These are phyloP conservation scores for Besnoitia besnoiti DNA, from an alignment of 169 alveolate genomes.

Conservation along the genomic window DNA sequence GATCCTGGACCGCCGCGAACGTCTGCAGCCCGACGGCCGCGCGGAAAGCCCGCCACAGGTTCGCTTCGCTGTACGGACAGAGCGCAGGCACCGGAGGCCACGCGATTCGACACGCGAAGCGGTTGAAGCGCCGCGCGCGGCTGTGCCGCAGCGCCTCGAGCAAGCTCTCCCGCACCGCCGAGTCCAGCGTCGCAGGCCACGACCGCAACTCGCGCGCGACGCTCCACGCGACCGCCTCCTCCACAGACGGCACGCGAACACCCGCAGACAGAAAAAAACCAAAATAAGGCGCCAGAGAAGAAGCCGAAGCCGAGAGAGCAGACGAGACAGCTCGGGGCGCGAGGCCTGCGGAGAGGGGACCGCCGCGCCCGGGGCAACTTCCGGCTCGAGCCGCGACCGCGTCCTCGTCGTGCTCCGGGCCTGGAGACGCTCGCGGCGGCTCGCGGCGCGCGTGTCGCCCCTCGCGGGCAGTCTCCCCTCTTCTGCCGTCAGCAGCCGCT, in stretches of 20 bases:
- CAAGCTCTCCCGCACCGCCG: neutral
- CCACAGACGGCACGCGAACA: neutral
- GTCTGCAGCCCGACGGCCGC: neutral
- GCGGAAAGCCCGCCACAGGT: neutral
- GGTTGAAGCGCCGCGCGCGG: constrained; percentile 33
- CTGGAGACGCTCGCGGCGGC: too few species aligned
- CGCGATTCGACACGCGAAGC: constrained; percentile 32
- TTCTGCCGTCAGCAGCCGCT: too few species aligned
- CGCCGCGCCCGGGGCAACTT: too few species aligned
- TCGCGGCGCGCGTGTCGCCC: too few species aligned
- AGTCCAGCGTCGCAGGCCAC: neutral
- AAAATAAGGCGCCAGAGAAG: neutral
- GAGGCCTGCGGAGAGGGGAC: neutral
- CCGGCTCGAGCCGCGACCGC: too few species aligned
- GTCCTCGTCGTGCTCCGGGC: too few species aligned
- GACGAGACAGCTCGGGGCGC: neutral
- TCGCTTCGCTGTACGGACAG: constrained; percentile 35
- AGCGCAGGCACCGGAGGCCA: constrained; percentile 42
- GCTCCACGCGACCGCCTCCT: constrained; percentile 34
- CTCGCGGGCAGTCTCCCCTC: neutral
- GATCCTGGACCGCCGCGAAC: neutral
- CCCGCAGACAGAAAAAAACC: constrained; percentile 5
- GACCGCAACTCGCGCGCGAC: constrained; percentile 15
- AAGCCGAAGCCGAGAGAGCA: neutral
- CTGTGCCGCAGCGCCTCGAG: constrained; percentile 5